Evolutionary conservation across 441 rosid species (phyloP).

Genomic region (Mallotus repandus): DNA sequence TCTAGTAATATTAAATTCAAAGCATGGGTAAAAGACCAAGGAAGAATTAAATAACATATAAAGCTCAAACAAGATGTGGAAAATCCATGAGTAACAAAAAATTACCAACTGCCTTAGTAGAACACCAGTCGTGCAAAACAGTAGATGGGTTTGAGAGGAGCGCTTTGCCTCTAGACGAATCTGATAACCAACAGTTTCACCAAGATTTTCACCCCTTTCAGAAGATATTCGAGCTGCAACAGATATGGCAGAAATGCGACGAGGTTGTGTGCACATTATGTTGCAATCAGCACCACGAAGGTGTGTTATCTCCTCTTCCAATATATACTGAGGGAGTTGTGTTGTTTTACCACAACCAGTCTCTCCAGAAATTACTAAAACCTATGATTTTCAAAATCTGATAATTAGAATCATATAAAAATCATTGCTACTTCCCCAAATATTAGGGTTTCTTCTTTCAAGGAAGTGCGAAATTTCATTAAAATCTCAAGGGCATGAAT

Average conservation of each 20-base stretch:
- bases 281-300: constrained; percentile 80
- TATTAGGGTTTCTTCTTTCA: not conserved
- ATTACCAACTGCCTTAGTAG: constrained; percentile 80
- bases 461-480: not conserved
- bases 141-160: constrained; percentile 72
- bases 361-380: constrained; percentile 88
- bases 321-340: constrained; percentile 89
- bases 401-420: constrained; percentile 15
- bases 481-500: not conserved
- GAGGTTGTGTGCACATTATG: constrained; percentile 94
- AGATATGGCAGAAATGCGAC: constrained; percentile 92
- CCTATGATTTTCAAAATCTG: constrained; percentile 42
- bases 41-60: not conserved
- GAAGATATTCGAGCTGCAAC: constrained; percentile 88
- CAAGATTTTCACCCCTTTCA: constrained; percentile 88
- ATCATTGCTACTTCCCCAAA: not conserved
- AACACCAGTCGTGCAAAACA: constrained; percentile 96
- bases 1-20: not conserved
- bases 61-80: not conserved
- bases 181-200: constrained; percentile 92
- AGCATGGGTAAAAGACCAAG: not conserved
- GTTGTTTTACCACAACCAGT: constrained; percentile 99
- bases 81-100: constrained; percentile 4
- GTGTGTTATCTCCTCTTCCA: constrained; percentile 79
- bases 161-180: constrained; percentile 85